A percentile compares a stretch with the other conserved stretches of the same genome.
Conservation (phyloP, 225 moss, liverwort and hornwort genomes). For the Pleurozium schreberi region DNA sequence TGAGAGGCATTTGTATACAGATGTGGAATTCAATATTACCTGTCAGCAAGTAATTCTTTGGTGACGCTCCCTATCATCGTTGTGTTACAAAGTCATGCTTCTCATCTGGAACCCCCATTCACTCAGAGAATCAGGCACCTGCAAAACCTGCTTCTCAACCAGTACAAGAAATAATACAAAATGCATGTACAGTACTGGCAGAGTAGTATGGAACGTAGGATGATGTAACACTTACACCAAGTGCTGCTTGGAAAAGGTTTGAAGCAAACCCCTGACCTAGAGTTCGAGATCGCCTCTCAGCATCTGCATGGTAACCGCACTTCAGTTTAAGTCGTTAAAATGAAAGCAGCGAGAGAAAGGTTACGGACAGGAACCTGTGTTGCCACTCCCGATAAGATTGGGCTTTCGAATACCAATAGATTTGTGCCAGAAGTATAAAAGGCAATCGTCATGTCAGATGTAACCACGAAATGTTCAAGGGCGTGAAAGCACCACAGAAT, state of each 20-base stretch:
- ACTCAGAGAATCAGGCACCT: not conserved
- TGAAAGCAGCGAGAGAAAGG: not conserved
- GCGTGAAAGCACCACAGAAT: not conserved
- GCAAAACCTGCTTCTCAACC: not conserved
- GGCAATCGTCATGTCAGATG: not conserved
- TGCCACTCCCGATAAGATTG: not conserved
- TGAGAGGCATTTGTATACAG: not conserved
- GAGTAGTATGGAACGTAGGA: not conserved
- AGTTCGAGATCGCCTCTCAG: conserved; percentile 20
- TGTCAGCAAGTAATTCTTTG: not conserved
- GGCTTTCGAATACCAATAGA: not conserved
- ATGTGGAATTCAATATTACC: not conserved
- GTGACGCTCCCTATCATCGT: not conserved
- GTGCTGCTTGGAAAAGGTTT: conserved; percentile 33
- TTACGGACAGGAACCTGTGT: not conserved
- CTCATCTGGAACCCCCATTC: conserved; percentile 8
- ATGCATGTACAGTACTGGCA: not conserved
- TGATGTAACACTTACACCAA: conserved; percentile 20
- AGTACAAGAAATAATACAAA: not conserved
- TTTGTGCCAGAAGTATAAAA: not conserved
- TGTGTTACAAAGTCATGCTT: conserved; percentile 22
- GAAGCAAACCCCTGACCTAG: conserved; percentile 33
- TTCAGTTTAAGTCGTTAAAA: not conserved
- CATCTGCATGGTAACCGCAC: conserved; percentile 14
- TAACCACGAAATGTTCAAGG: not conserved